Percentiles rank a stretch among this genome's conserved stretches.
phyloP scores from a whole-genome alignment of 148 eudicot species.

The Spergularia bocconei region DNA sequence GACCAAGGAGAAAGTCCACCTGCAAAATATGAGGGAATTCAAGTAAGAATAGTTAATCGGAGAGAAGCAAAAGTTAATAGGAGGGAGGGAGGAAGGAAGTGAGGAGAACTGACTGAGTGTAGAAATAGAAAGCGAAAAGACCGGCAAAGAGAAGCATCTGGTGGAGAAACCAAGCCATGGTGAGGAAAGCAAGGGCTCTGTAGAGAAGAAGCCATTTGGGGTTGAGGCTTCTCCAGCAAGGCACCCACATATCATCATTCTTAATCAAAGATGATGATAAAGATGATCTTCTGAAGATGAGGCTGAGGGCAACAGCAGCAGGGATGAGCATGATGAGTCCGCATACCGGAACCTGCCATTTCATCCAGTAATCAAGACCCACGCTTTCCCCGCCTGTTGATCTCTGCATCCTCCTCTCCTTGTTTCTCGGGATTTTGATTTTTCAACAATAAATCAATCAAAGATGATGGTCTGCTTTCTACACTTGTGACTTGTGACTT shows the following conservation, averaged over 20 bases:
- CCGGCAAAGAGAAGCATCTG: slow-evolving; percentile 39
- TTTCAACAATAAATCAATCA: too few relatives aligned
- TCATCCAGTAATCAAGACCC: slow-evolving; percentile 57
- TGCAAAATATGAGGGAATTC: slow-evolving; percentile 30
- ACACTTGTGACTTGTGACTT: too few relatives aligned
- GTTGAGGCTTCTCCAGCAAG: slow-evolving; percentile 65
- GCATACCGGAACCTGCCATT: slow-evolving; percentile 71
- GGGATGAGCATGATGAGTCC: slow-evolving; percentile 58
- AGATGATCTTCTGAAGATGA: slow-evolving; percentile 23
- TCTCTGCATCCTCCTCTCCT: slow-evolving; percentile 14
- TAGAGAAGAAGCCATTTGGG: slow-evolving; percentile 68
- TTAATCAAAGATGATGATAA: slow-evolving; percentile 2
- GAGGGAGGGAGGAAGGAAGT: background rate
- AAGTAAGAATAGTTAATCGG: background rate
- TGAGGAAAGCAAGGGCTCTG: slow-evolving; percentile 52
- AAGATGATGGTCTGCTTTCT: too few relatives aligned
- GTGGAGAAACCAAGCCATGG: slow-evolving; percentile 59
- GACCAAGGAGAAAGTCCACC: slow-evolving; percentile 88
- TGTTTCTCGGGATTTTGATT: background rate
- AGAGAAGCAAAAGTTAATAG: background rate
- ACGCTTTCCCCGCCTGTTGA: slow-evolving; percentile 12
- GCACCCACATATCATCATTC: slow-evolving; percentile 48
- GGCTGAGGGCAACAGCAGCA: slow-evolving; percentile 22
- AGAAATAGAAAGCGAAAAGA: slow-evolving; percentile 63
- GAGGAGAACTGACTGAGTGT: slow-evolving; percentile 64